Evolutionary conservation across 179 eudicot species (phyloP), one percentile per base, ranked within the genome.

Genomic region (Silene vulgaris): DNA sequence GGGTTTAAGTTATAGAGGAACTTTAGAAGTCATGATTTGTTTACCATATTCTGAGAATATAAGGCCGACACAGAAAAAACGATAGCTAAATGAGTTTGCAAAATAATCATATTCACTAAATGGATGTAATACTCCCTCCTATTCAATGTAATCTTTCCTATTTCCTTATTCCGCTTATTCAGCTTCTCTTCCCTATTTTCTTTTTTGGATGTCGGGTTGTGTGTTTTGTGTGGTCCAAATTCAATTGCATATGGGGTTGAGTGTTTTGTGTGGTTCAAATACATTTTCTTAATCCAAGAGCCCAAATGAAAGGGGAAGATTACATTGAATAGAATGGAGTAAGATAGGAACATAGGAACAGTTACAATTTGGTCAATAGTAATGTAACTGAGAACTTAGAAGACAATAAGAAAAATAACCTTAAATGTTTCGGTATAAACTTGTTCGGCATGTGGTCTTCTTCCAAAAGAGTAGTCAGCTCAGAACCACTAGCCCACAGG

Each of bases 401-500:
- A 35, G 28, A 71, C 14, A 16, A 52, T 59, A 48, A 40, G 40
- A n/a, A 26, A 32, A 74, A 52, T 12, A 85, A 90, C 97, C 98
- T 88, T 63, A 93, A 82, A 75, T 88, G 86, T 83, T 89, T 90
- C 0, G 98, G 97, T 72, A 93, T 91, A 67, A 23, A 91, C 82
- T 88, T 93, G 83, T 91, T 93, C 43, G 98, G 98, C 98, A 93
- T 90, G 83, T 90, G 91, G 75, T 93, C 97, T 68, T 80, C 82
- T 86, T 93, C 97, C 81, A 91, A 82, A 65, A 91, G 78, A 21
- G 88, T 76, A 6, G 98, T 90, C 45, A 91, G 79, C 86, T 93
- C 98, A 70, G 98, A 85, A 70, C 98, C 98, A 74, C 98, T 86
- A 65, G 97, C 98, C 98, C 98, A 93, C 70, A 90, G 89, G 86